Base-by-base conservation (phyloP, 495 filamentous ascomycete genomes). In the Xylaria venustula region DNA sequence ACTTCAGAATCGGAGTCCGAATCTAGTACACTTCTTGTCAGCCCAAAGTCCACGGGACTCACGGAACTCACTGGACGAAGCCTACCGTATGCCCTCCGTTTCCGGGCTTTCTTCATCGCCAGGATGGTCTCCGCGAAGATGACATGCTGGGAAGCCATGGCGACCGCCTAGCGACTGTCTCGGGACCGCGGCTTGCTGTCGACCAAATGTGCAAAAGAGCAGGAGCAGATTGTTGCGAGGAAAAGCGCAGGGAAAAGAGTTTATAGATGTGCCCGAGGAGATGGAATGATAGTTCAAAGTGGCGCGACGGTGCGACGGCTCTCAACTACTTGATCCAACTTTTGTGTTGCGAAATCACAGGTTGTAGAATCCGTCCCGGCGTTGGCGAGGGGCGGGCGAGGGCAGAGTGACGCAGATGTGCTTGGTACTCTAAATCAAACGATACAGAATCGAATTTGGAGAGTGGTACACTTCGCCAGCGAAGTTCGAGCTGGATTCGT, bases 1-100 rank as follows among this genome's bases (percentile, higher is more conserved):
- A 94, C 90, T 44, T 87, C 84, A 63, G 91, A 89, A 73, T 97
- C 94, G 20, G 91, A 91, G 67, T 93, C 92, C 45, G 90, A 90
- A 49, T 89, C 92, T 96, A 69, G 30, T 61, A 59, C 22, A 30
- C 48, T 32, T 37, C 19, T 17, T 48, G 58, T 61, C 36, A 61
- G 58, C 22, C 15, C 22, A 14, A 46, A 28, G 30, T 22, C 41
- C 11, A 8, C 17, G 2, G 32, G 49, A 12, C 32, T 20, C 12
- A 20, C 22, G 26, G 42, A 20, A 32, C 30, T 11, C 1, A 48
- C n/a, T n/a, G n/a, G n/a, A n/a, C n/a, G n/a, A n/a, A n/a, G 28
- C 77, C 57, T 72, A 88, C 86, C 82, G 19, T 88, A 83, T 64
- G 81, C 76, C 67, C 85, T 81, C 65, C 82, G 80, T 65, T 82